Percentiles rank a stretch among this genome's conserved stretches.
Conservation (phyloP, 2,329 filamentous ascomycete species). For the Beauveria pseudobassiana region DNA sequence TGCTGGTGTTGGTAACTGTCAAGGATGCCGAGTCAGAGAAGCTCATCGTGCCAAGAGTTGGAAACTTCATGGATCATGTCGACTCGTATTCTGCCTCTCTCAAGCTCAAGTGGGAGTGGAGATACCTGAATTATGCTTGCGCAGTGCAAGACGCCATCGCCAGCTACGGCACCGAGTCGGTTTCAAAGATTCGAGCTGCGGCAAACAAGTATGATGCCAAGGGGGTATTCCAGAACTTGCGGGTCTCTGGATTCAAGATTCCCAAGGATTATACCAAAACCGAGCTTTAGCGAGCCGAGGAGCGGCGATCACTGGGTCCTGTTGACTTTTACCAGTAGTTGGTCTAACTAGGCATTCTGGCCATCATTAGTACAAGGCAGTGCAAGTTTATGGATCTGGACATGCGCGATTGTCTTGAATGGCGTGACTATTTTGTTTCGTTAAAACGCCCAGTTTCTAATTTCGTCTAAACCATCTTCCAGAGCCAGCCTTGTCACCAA, state of each 20-base stretch:
- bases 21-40: conserved; percentile 26
- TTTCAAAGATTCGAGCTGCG: background rate
- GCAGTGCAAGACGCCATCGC: background rate
- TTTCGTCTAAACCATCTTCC: background rate
- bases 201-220: background rate
- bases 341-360: background rate
- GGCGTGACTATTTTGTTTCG: background rate
- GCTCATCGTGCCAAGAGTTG: conserved; percentile 28
- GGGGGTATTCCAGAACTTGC: background rate
- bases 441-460: background rate
- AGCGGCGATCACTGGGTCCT: background rate
- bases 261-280: background rate
- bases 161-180: background rate
- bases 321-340: no score
- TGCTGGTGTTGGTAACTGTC: conserved; percentile 24
- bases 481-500: background rate
- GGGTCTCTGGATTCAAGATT: background rate
- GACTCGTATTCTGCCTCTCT: conserved; percentile 20
- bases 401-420: background rate
- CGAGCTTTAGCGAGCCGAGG: background rate
- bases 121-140: background rate
- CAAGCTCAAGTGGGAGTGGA: conserved; percentile 17
- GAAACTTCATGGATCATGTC: conserved; percentile 25
- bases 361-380: no score
- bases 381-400: no score